Evolutionary conservation across 2,329 filamentous ascomycete species (phyloP).

Genomic region (Sordariomycetes sp.): DNA sequence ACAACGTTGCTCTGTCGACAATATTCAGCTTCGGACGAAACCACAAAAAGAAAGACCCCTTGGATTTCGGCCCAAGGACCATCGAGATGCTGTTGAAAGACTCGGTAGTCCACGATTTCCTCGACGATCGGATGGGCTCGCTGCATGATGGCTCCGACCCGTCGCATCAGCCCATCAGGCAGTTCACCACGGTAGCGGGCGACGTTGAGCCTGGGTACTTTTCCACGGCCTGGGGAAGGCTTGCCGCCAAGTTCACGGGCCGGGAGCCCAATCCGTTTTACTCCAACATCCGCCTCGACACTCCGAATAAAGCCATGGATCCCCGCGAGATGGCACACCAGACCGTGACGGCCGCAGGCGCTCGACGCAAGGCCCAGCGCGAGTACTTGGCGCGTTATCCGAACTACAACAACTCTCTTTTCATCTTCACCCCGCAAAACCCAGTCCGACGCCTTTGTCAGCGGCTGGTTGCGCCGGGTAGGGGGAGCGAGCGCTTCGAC

Average conservation of each 20-base stretch:
- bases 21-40: conserved; percentile 55
- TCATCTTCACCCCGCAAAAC: conserved; percentile 71
- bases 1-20: conserved; percentile 66
- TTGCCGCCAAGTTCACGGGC: conserved; percentile 45
- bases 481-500: conserved; percentile 77
- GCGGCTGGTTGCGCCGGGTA: conserved; percentile 78
- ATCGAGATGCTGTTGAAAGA: conserved; percentile 97
- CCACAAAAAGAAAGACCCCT: conserved; percentile 57
- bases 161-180: conserved; percentile 11
- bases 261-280: conserved; percentile 93
- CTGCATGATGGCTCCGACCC: conserved; percentile 23
- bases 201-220: conserved; percentile 46
- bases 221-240: conserved; percentile 49
- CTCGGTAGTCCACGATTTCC: conserved; percentile 86
- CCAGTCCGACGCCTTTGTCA: conserved; percentile 76
- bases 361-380: conserved; percentile 76
- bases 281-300: conserved; percentile 58
- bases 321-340: conserved; percentile 83
- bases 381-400: conserved; percentile 84
- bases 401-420: conserved; percentile 85
- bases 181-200: conserved; percentile 16
- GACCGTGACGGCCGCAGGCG: conserved; percentile 72
- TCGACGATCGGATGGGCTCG: conserved; percentile 59
- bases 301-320: conserved; percentile 62
- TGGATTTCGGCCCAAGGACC: conserved; percentile 84